phyloP scores from a whole-genome alignment of 2,329 filamentous ascomycete genomes.

The Epichloe elymi region DNA sequence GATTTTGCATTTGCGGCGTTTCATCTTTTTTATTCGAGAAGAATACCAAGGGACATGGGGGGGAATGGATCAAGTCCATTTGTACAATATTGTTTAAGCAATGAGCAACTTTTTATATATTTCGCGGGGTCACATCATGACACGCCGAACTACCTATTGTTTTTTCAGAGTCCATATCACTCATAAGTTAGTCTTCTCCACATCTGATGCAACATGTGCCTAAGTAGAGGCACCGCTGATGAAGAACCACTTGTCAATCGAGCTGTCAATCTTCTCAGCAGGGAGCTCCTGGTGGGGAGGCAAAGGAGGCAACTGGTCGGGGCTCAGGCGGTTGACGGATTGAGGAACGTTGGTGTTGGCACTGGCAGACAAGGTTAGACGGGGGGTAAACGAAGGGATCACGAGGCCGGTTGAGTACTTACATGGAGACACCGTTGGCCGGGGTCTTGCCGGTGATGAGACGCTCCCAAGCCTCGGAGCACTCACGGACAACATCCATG shows the following conservation, averaged over 20 bases:
- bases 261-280: constrained; percentile 82
- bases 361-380: constrained; percentile 32
- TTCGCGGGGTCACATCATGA: constrained; percentile 4
- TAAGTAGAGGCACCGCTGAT: constrained; percentile 91
- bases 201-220: constrained; percentile 8
- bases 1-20: constrained; percentile 22
- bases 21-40: constrained; percentile 1
- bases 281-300: constrained; percentile 66
- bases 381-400: background rate
- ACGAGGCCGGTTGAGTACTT: constrained; percentile 31
- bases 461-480: constrained; percentile 92
- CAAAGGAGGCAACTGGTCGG: constrained; percentile 60
- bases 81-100: constrained; percentile 8
- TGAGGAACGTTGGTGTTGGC: constrained; percentile 67
- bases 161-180: constrained; percentile 6
- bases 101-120: constrained; percentile 17
- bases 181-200: background rate
- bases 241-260: constrained; percentile 99
- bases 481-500: constrained; percentile 90
- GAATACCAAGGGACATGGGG: background rate
- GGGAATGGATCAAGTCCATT: constrained; percentile 8
- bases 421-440: constrained; percentile 69
- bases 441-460: constrained; percentile 82
- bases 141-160: constrained; percentile 4
- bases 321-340: constrained; percentile 59